phyloP scores from a whole-genome alignment of 2,329 filamentous ascomycete species.

The Colletotrichum limetticola region DNA sequence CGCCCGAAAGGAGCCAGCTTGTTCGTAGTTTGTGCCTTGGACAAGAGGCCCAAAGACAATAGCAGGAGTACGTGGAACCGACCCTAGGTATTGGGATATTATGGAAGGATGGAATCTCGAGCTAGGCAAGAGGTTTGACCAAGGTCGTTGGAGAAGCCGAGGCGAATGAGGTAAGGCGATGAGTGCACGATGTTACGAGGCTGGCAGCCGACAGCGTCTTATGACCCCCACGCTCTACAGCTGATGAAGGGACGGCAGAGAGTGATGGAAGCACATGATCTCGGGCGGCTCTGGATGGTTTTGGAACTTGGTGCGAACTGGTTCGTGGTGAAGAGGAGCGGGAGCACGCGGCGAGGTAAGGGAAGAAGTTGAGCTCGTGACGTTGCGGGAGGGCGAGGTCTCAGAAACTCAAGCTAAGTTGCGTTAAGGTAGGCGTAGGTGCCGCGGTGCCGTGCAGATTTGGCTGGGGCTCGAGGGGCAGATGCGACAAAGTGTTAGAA shows the following conservation, averaged over 20 bases:
- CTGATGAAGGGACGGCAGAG: constrained; percentile 13
- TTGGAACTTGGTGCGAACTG: background rate
- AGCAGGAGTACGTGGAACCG: constrained; percentile 7
- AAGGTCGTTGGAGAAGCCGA: background rate
- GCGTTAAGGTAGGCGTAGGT: background rate
- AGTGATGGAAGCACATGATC: constrained; percentile 32
- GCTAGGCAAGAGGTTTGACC: background rate
- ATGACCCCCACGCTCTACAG: constrained; percentile 32
- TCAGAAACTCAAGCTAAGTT: constrained; percentile 2
- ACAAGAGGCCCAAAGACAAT: constrained; percentile 21
- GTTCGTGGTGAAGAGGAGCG: constrained; percentile 5
- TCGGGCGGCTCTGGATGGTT: constrained; percentile 12
- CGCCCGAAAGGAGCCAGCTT: constrained; percentile 59
- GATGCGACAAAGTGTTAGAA: constrained; percentile 21
- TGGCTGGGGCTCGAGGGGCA: background rate
- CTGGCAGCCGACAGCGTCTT: constrained; percentile 32
- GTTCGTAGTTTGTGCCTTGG: constrained; percentile 32
- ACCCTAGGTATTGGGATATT: constrained; percentile 11
- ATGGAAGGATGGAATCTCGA: background rate
- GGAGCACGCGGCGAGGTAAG: constrained; percentile 26
- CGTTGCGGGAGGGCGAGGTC: constrained; percentile 18
- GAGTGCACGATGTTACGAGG: constrained; percentile 13
- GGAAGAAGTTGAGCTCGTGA: constrained; percentile 23
- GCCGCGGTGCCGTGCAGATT: background rate
- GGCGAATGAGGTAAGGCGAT: background rate